Base-by-base conservation (phyloP, 140 eudicot genomes). In the Anethum foeniculum region DNA sequence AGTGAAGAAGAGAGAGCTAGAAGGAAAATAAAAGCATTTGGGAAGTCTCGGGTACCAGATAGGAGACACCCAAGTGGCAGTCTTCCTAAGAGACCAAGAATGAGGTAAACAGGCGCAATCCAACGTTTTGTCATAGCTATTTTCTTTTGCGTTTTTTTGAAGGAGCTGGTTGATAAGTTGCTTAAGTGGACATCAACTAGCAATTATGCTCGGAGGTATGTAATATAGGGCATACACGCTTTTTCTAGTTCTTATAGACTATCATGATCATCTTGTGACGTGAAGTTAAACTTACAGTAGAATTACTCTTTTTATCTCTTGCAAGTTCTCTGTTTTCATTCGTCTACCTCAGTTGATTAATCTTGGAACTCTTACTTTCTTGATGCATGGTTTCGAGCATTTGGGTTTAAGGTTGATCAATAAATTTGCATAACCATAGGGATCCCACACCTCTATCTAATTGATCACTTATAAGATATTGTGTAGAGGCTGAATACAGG, bases 1-100 rank as follows among this genome's bases (percentile, higher is more conserved):
- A 75, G 79, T 75, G 79, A 75, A 47, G 79, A 46, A 62, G 79
- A 75, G 79, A 75, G 79, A 28, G 62, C 39, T 75, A 75, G 79
- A 75, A 75, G 79, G 79, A 75, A 75, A 46, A 23, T 47, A 75
- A 75, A 75, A 60, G 79, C 79, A 44, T 75, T 75, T 47, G 79
- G 79, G 62, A 75, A 75, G 52, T 47, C 79, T 75, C 62, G 62
- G 56, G 79, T 75, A 44, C 60, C 79, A 16, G 79, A 75, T 75
- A 75, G 39, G 79, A 47, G 79, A 75, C 77, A 74, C 52, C 79
- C 79, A 15, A 47, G 79, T 47, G 79, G 79, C 62, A 75, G 56
- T 62, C 79, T 75, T 75, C 79, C 79, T 47, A 75, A 75, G 41
- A 75, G 79, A 48, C 43, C 79, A 51, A 74, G 78, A 74, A 44